phyloP scores from a whole-genome alignment of 2,329 filamentous ascomycete species.

The Aspergillus unguis region DNA sequence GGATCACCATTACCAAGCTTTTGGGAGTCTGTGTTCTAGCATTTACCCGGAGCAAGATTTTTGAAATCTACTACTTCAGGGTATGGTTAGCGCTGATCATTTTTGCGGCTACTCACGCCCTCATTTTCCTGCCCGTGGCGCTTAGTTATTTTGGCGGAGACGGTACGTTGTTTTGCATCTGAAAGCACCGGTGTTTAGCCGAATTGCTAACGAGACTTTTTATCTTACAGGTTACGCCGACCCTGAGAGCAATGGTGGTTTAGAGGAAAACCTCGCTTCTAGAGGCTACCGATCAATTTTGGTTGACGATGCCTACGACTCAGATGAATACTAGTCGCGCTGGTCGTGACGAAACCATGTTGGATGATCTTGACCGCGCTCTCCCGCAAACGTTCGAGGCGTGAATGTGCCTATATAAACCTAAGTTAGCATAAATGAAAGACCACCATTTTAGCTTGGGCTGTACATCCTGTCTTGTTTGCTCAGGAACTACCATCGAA shows the following conservation, averaged over 20 bases:
- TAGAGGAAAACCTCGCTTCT: conserved; percentile 83
- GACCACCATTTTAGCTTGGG: no score
- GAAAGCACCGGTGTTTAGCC: neutral
- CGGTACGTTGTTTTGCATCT: conserved; percentile 46
- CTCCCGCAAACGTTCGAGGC: neutral
- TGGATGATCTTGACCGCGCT: neutral
- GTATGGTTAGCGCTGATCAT: conserved; percentile 91
- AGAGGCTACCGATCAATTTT: conserved; percentile 73
- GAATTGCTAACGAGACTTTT: conserved; percentile 14
- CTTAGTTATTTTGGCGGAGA: conserved; percentile 81
- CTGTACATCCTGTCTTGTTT: no score
- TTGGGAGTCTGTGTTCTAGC: conserved; percentile 88
- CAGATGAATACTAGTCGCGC: conserved; percentile 56
- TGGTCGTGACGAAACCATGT: neutral
- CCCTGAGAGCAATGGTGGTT: conserved; percentile 77
- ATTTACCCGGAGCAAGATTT: conserved; percentile 96
- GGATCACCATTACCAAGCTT: conserved; percentile 94
- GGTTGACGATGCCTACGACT: conserved; percentile 72
- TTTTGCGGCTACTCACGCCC: conserved; percentile 81
- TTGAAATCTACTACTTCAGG: conserved; percentile 98
- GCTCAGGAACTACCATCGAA: no score
- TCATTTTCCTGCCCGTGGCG: conserved; percentile 87
- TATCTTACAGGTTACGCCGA: conserved; percentile 67
- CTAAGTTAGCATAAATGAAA: no score
- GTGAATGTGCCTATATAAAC: neutral